Base-by-base conservation (phyloP, 116 monocot genomes). In the Trichopus zeylanicus region DNA sequence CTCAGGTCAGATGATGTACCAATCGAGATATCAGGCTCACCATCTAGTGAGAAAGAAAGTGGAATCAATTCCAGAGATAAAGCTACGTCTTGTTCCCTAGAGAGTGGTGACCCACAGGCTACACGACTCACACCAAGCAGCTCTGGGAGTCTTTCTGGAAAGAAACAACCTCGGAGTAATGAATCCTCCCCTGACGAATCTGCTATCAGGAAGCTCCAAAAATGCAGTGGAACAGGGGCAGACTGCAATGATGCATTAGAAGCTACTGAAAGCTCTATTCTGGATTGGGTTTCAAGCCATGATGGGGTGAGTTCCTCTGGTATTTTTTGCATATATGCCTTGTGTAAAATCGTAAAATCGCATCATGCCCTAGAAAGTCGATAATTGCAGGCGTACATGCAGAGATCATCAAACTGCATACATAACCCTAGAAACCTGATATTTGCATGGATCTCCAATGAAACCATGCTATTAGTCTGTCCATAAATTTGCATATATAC, bases 251-350 rank as follows among this genome's bases (percentile, higher is more conserved):
- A 31, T 25, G 27, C n/a, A n/a, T n/a, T n/a, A n/a, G n/a, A n/a
- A n/a, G n/a, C n/a, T n/a, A 83, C 75, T 11, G 79, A 76, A 53
- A 60, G 58, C 30, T 6, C 71, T 55, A 15, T 95, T 4, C 18
- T 89, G 39, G 79, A 83, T 9, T 79, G 72, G 76, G 55, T 95
- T 35, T 27, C 32, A 8, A 57, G 34, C 25, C 60, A 65, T 51
- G 68, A 89, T 34, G 81, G 90, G 73, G 94, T 89, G 68, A 69
- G 70, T 19, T 42, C n/a, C 37, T 57, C 35, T 20, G n/a, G 30
- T 22, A 30, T 19, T 46, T 0, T 49, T 2, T 22, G 5, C 5
- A 46, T 5, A 29, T 11, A 47, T 48, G 47, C 2, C 1, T 13
- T 25, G 6, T 42, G 5, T 25, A 15, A 5, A 24, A 42, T 35